Base-by-base conservation (phyloP, 768 basidiomycete genomes). In the Strobilomyces dryophilus region DNA sequence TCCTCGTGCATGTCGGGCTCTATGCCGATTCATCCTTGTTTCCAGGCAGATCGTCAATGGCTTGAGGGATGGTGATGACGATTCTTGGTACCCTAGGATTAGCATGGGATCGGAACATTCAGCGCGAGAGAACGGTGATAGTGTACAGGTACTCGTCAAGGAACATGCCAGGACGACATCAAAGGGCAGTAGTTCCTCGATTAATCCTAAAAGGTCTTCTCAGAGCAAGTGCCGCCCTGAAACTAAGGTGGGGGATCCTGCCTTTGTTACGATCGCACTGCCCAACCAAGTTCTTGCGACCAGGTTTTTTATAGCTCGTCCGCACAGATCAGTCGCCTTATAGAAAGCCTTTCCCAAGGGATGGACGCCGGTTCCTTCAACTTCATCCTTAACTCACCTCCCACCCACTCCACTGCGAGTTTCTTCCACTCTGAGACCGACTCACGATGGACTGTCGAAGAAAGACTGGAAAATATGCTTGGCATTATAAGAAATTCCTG, bases 291-390 rank as follows among this genome's bases (percentile, higher is more conserved):
- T 26, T 54, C 40, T 49, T 27, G 51, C 27, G 47, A 35, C 51
- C 47, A 61, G 62, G 64, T 70, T 64, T 72, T 63, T 66, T 61
- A 63, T 54, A 61, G 85, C 60, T 82, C 88, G 17, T 76, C 86
- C 21, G 80, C 83, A 39, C 85, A 91, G 56, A 92, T 93, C 66
- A 88, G 87, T 40, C 87, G 84, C 59, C 76, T 93, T 54, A 90
- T 93, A 52, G 91, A 93, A 65, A 82, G 73, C 61, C 81, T 93
- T 65, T 91, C 90, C 44, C 84, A 84, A 66, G 86, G 84, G 31
- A 82, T 83, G 74, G 91, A 93, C 58, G 77, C 88, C 39, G 91
- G 89, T 43, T 86, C 89, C 35, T 91, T 92, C 76, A 92, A 92
- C 64, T 82, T 92, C 64, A 64, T 77, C 35, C 79, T 83, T 12